phyloP scores from a whole-genome alignment of 192 early-diverging fungal genomes.

The Backusella liffmaniae region DNA sequence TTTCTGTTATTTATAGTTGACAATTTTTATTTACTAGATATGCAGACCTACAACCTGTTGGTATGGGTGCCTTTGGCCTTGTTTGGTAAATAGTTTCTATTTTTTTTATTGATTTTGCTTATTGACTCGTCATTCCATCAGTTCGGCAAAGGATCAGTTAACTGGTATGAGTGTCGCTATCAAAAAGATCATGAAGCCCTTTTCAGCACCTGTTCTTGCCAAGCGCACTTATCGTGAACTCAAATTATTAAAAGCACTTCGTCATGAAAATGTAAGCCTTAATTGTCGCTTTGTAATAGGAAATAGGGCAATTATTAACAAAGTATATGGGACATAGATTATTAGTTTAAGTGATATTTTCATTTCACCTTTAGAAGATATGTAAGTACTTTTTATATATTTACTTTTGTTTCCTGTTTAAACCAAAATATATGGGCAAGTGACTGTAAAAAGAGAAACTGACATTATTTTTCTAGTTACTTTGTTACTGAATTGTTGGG shows the following conservation, averaged over 20 bases:
- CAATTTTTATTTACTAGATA: conserved; percentile 52
- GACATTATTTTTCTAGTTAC: conserved; percentile 52
- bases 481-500: conserved; percentile 96
- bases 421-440: too few species aligned
- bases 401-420: too few species aligned
- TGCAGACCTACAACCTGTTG: conserved; percentile 89
- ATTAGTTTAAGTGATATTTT: conserved; percentile 93
- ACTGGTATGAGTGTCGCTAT: conserved; percentile 85
- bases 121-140: conserved; percentile 22
- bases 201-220: conserved; percentile 86
- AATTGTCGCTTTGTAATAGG: neutral
- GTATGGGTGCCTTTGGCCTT: conserved; percentile 97
- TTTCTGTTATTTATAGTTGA: neutral
- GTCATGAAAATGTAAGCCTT: conserved; percentile 85
- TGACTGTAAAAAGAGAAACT: neutral
- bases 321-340: conserved; percentile 48
- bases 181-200: conserved; percentile 97
- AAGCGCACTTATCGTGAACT: conserved; percentile 97
- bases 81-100: conserved; percentile 76
- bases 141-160: conserved; percentile 87
- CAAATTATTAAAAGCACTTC: conserved; percentile 88
- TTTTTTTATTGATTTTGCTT: neutral
- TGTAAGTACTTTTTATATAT: conserved; percentile 47
- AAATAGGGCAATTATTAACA: neutral
- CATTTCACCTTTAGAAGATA: conserved; percentile 90